These are phyloP conservation scores for Penicillium sp. DNA, from an alignment of 2,329 filamentous ascomycete genomes.

Conservation along the genomic window DNA sequence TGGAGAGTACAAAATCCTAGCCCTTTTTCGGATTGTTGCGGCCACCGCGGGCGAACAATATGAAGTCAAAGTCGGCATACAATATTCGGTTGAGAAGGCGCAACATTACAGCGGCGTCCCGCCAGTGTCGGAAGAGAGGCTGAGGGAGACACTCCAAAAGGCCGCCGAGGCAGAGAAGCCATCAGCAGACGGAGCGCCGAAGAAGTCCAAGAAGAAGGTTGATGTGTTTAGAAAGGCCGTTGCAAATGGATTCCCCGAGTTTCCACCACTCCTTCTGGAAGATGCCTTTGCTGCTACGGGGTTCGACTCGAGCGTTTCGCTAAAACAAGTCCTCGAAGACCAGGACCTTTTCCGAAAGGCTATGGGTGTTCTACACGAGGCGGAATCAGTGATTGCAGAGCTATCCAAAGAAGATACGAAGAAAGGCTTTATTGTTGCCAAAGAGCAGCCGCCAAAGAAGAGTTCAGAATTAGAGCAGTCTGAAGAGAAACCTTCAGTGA, in stretches of 20 bases:
- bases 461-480: slow-evolving; percentile 21
- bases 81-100: slow-evolving; percentile 74
- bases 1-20: slow-evolving; percentile 73
- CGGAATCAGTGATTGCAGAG: slow-evolving; percentile 63
- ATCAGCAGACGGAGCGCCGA: slow-evolving; percentile 37
- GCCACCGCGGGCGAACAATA: slow-evolving; percentile 76
- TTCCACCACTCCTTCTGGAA: slow-evolving; percentile 82
- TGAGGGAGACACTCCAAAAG: slow-evolving; percentile 65
- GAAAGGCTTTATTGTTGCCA: slow-evolving; percentile 87
- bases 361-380: slow-evolving; percentile 64
- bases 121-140: slow-evolving; percentile 66
- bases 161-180: slow-evolving; percentile 45
- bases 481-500: slow-evolving; percentile 30
- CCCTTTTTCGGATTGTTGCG: slow-evolving; percentile 72
- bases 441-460: slow-evolving; percentile 41
- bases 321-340: slow-evolving; percentile 66
- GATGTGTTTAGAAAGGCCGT: slow-evolving; percentile 76
- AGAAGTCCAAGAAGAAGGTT: slow-evolving; percentile 69
- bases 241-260: slow-evolving; percentile 79
- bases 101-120: slow-evolving; percentile 80
- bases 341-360: slow-evolving; percentile 63
- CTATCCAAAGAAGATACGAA: slow-evolving; percentile 63
- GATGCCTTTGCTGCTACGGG: slow-evolving; percentile 69
- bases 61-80: slow-evolving; percentile 69
- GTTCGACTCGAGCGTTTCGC: slow-evolving; percentile 66